Conservation (phyloP, 2,329 filamentous ascomycete species). For the Talaromyces sp. region DNA sequence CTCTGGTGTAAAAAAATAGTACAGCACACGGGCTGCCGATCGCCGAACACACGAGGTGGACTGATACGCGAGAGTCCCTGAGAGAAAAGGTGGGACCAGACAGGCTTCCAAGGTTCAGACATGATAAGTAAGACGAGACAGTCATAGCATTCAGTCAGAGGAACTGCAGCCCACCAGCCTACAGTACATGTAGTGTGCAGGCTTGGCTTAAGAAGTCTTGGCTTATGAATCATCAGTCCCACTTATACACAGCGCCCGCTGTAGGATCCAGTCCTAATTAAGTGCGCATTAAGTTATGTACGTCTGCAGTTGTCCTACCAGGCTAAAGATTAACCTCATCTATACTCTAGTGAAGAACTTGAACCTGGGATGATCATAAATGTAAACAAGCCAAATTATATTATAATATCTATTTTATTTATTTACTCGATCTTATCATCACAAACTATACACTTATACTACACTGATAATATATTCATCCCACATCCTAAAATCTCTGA, state of each 20-base stretch:
- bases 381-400: too few species aligned
- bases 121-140: background rate
- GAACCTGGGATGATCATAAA: too few species aligned
- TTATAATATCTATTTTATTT: too few species aligned
- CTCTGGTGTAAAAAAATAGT: background rate
- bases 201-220: too few species aligned
- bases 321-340: too few species aligned
- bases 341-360: too few species aligned
- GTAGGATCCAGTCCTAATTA: background rate
- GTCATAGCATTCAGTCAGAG: background rate
- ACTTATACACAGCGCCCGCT: background rate
- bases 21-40: slow-evolving; percentile 5
- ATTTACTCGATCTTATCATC: too few species aligned
- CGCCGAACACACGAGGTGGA: slow-evolving; percentile 14
- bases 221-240: slow-evolving; percentile 1
- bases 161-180: too few species aligned
- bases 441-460: too few species aligned
- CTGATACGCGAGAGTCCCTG: background rate
- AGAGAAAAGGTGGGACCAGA: background rate
- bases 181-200: too few species aligned
- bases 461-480: background rate
- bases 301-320: too few species aligned
- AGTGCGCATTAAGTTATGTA: too few species aligned
- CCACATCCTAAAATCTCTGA: slow-evolving; percentile 2
- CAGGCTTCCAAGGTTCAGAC: background rate